Base-by-base conservation (phyloP, 495 filamentous ascomycete genomes). In the Polyplosphaeria fusca region DNA sequence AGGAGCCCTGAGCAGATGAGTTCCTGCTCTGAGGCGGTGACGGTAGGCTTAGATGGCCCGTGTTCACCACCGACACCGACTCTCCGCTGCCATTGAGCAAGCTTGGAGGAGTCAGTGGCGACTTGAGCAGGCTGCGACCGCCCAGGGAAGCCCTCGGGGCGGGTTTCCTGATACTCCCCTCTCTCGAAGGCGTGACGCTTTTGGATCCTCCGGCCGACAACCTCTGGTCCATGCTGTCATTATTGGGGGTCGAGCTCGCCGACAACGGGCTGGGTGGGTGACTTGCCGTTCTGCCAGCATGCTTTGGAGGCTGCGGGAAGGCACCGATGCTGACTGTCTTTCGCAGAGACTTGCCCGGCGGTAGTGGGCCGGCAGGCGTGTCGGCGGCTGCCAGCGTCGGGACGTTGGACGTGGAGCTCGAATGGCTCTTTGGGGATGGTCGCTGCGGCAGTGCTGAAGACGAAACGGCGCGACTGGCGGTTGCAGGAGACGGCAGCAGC, bases 301-400 rank as follows among this genome's bases (percentile, higher is more conserved):
- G 76, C 54, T 82, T 85, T 18, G 91, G 91, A 25, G 91, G 91
- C 55, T 92, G 87, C n/a, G 91, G 91, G 67, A 96, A 96, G 0
- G 89, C 83, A 50, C 89, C 89, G 59, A 95, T 94, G 71, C 89
- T 95, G 56, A 94, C 86, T 0, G 86, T 88, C 66, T 89, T 88
- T 55, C 91, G 81, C 50, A 95, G 65, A n/a, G 80, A 81, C 66
- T 81, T 89, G 7, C 80, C 78, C 7, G 76, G 71, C 7, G 82
- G 73, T 9, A 77, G 74, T 49, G 66, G 49, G 16, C 55, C 60
- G 20, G 58, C 40, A 9, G 63, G 49, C 1, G 54, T 40, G 30
- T 59, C 40, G 41, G 38, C 32, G 11, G 45, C 24, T 7, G 38
- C 51, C 32, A 64, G 37, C 11, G 66, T 67, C 14, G 67, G 69